phyloP scores from a whole-genome alignment of 148 eudicot species.

The Vaccinium myrtillus region DNA sequence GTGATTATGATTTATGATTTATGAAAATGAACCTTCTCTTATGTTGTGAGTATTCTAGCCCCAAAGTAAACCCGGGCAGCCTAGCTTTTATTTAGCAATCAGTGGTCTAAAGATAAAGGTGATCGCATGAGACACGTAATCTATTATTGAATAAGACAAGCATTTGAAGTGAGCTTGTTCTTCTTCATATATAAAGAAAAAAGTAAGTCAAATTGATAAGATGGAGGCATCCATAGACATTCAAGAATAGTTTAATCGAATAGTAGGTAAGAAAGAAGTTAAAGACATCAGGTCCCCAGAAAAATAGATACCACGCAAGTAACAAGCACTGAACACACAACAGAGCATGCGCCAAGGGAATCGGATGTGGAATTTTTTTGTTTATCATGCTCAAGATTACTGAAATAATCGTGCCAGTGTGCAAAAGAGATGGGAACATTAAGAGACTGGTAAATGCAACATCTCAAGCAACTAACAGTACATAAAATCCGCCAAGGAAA shows the following conservation, averaged over 20 bases:
- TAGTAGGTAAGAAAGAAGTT: conserved; percentile 2
- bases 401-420: neutral
- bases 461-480: neutral
- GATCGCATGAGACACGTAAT: neutral
- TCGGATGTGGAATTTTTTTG: neutral
- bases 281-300: neutral
- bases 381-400: neutral
- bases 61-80: neutral
- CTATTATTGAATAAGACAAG: neutral
- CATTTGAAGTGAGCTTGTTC: neutral
- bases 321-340: neutral
- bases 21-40: neutral
- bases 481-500: neutral
- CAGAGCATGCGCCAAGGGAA: neutral
- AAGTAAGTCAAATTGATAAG: conserved; percentile 1
- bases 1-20: too few species aligned
- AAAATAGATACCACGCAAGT: neutral
- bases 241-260: neutral
- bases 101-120: conserved; percentile 3
- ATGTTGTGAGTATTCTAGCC: neutral
- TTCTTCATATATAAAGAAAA: neutral
- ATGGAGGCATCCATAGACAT: conserved; percentile 4
- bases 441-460: neutral
- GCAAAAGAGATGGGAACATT: neutral
- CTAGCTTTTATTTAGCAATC: neutral